Conservation (phyloP, 768 basidiomycete species). For the Serendipita vermifera region DNA sequence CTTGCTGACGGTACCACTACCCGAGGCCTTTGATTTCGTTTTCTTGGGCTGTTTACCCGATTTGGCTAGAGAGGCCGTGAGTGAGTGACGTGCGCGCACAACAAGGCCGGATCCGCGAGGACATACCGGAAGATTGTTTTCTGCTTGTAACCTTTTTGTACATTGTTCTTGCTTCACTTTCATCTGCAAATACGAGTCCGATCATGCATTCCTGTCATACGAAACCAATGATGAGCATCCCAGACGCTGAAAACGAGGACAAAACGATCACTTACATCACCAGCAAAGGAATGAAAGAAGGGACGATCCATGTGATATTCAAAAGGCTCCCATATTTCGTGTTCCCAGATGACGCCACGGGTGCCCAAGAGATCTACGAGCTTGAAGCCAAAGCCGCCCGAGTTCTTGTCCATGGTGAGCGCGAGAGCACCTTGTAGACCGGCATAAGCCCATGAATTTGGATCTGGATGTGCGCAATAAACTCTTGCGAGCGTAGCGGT, state of each 20-base stretch:
- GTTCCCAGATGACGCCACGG: constrained; percentile 82
- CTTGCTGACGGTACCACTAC: constrained; percentile 43
- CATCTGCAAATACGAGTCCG: constrained; percentile 80
- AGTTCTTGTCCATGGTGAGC: constrained; percentile 48
- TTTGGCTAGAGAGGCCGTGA: constrained; percentile 10
- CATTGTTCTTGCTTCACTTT: constrained; percentile 70
- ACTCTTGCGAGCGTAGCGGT: constrained; percentile 74
- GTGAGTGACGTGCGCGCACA: background rate
- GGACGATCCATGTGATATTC: constrained; percentile 72
- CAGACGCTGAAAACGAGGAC: background rate
- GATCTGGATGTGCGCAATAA: constrained; percentile 78
- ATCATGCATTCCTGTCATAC: constrained; percentile 69
- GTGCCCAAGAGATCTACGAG: constrained; percentile 78
- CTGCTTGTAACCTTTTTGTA: constrained; percentile 66
- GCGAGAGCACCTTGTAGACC: constrained; percentile 80
- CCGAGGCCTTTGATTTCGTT: constrained; percentile 36
- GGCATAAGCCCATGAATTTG: constrained; percentile 67
- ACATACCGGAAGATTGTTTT: constrained; percentile 46
- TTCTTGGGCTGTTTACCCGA: constrained; percentile 32
- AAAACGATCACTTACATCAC: constrained; percentile 57
- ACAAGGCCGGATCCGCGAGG: background rate
- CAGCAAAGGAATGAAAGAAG: constrained; percentile 85
- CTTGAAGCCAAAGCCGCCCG: constrained; percentile 48
- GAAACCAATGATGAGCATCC: background rate
- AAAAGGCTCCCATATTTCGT: constrained; percentile 75